Percentiles rank a stretch among this genome's conserved stretches.
phyloP scores from a whole-genome alignment of 2,329 filamentous ascomycete genomes.

The Verticillium nonalfalfae region DNA sequence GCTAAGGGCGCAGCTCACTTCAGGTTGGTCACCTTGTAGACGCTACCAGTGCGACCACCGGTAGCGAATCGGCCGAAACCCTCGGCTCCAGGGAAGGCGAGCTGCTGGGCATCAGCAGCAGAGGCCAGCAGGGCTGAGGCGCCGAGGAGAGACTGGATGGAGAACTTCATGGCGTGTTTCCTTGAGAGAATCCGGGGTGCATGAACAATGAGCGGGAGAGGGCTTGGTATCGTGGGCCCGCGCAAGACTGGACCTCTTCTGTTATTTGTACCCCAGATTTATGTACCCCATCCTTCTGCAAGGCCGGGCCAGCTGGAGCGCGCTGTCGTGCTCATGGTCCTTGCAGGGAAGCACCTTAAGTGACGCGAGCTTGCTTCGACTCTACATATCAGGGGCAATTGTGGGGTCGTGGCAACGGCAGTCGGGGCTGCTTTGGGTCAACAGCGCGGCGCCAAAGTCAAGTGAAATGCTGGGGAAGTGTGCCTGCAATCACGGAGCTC shows the following conservation, averaged over 20 bases:
- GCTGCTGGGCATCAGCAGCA: neutral
- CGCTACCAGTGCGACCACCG: conserved; percentile 37
- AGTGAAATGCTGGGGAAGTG: neutral
- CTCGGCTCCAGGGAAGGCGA: conserved; percentile 44
- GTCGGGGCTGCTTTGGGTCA: neutral
- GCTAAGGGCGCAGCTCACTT: conserved; percentile 15
- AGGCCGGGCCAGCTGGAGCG: neutral
- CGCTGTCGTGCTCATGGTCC: neutral
- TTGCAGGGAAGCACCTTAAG: neutral
- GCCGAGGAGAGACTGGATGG: neutral
- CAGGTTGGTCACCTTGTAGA: conserved; percentile 42
- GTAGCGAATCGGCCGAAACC: conserved; percentile 39
- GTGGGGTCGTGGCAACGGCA: neutral
- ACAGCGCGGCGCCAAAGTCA: neutral
- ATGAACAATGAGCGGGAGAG: neutral
- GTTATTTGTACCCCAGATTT: neutral
- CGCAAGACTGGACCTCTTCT: neutral
- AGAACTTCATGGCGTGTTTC: neutral
- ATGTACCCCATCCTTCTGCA: no score
- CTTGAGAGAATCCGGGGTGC: neutral
- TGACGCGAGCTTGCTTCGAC: neutral
- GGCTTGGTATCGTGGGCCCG: neutral
- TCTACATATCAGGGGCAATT: neutral
- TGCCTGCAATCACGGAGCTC: neutral
- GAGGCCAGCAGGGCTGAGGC: neutral